Evolutionary conservation across 106 monocot genomes (phyloP), one percentile per base, ranked within the genome.

Genomic region (Agapanthus africanus): DNA sequence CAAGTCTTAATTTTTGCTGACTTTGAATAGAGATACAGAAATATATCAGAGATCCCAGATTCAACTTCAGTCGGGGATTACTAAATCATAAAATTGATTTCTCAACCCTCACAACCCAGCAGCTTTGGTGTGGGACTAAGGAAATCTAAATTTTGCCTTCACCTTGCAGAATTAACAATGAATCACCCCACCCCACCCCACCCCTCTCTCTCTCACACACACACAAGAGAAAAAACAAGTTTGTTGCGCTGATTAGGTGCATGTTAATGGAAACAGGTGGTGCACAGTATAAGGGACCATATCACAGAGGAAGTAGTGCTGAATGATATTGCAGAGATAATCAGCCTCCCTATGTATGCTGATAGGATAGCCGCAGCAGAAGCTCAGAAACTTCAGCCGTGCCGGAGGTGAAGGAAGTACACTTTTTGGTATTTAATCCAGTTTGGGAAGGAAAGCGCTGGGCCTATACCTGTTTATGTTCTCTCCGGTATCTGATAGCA

Each of bases 211-310:
- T n/a, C n/a, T n/a, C n/a, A n/a, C n/a, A n/a, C n/a, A n/a, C n/a
- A n/a, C n/a, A n/a, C n/a, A n/a, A n/a, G n/a, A n/a, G n/a, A n/a
- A n/a, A n/a, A n/a, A n/a, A n/a, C n/a, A n/a, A n/a, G n/a, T 9
- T 44, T 44, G 4, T 44, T 50, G 1, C 7, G 4, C 2, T 50
- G 1, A 0, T 50, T 50, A 21, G 18, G 3, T 50, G 19, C 2
- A 14, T 64, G 30, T 15, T 44, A 4, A 39, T 34, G 25, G 40
- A 2, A 28, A 47, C 73, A 87, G 87, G 87, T 87, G 1, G 78
- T 87, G 87, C 64, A 83, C 36, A 87, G 87, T 59, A 87, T 87
- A 25, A 78, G 39, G 1, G 87, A 87, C 46, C 80, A 87, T 37
- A 87, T 87, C 13, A 84, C 87, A 0, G 78, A 83, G 66, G 87